phyloP scores from a whole-genome alignment of 768 basidiomycete genomes.

The Gelatoporia subvermispora region DNA sequence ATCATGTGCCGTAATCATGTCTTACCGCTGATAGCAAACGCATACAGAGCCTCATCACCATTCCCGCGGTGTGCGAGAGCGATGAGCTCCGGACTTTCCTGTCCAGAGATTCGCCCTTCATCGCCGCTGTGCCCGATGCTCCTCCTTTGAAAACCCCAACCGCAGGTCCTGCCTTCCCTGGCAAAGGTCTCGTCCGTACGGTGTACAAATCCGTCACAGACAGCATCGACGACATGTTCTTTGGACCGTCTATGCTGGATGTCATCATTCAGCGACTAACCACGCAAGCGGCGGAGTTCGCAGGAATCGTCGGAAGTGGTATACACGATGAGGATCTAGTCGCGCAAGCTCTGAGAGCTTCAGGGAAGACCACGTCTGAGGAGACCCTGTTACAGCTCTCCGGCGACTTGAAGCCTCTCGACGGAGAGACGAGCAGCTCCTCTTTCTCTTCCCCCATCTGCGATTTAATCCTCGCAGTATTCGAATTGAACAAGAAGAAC shows the following conservation, averaged over 20 bases:
- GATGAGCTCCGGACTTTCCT: constrained; percentile 80
- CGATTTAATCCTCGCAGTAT: constrained; percentile 87
- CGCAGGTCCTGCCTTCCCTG: constrained; percentile 44
- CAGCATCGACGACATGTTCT: constrained; percentile 96
- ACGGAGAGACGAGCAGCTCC: constrained; percentile 85
- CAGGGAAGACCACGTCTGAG: constrained; percentile 60
- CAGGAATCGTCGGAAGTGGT: constrained; percentile 74
- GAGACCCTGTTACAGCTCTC: constrained; percentile 69
- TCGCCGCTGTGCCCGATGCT: constrained; percentile 44
- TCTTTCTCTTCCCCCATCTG: constrained; percentile 92
- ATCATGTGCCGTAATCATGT: background rate
- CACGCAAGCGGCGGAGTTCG: constrained; percentile 84
- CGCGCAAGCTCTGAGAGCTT: constrained; percentile 68
- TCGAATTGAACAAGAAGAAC: constrained; percentile 92
- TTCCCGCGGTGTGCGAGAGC: constrained; percentile 75
- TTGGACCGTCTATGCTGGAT: constrained; percentile 93
- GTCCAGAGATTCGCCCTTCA: constrained; percentile 82
- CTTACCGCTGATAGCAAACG: background rate
- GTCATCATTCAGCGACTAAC: constrained; percentile 90
- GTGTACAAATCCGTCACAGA: constrained; percentile 91
- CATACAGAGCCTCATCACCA: constrained; percentile 62
- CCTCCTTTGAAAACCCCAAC: constrained; percentile 34
- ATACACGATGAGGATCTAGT: constrained; percentile 83
- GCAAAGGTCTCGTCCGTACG: constrained; percentile 74
- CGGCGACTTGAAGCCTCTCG: constrained; percentile 73